Conservation (phyloP, 495 filamentous ascomycete genomes). For the Trichoderma virens region DNA sequence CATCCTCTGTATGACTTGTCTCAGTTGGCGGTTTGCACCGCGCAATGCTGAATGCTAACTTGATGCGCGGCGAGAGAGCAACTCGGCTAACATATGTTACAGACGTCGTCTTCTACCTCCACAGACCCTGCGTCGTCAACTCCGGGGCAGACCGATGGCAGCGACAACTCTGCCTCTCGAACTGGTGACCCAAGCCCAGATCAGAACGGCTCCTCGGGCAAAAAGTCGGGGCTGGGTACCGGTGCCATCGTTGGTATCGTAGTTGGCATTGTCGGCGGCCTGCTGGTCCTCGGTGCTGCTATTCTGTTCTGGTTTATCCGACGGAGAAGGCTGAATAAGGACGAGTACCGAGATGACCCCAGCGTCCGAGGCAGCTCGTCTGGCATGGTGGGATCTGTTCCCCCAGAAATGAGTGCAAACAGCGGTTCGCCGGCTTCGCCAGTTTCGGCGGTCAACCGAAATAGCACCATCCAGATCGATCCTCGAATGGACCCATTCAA, state of each 20-base stretch:
- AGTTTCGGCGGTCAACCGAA: conserved; percentile 21
- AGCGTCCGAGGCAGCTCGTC: conserved; percentile 33
- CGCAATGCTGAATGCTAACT: neutral
- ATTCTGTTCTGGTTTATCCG: conserved; percentile 28
- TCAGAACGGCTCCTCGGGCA: neutral
- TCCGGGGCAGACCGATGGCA: conserved; percentile 30
- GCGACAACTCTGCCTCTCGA: conserved; percentile 6
- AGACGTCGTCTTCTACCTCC: neutral
- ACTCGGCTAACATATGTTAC: neutral
- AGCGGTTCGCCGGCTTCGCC: neutral
- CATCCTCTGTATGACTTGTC: conserved; percentile 8
- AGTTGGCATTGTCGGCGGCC: conserved; percentile 30
- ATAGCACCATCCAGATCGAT: conserved; percentile 47
- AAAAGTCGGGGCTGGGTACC: conserved; percentile 20
- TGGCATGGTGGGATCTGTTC: conserved; percentile 30
- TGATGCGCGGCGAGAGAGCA: neutral
- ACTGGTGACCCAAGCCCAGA: neutral
- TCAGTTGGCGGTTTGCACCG: neutral
- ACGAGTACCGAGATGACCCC: conserved; percentile 18
- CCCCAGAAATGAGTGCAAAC: conserved; percentile 26
- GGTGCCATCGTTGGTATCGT: conserved; percentile 36
- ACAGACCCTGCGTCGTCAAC: neutral
- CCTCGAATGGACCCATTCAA: conserved; percentile 47
- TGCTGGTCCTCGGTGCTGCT: conserved; percentile 20
- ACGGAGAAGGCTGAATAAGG: conserved; percentile 20